A percentile compares a stretch with the other conserved stretches of the same genome.
Evolutionary conservation across 148 eudicot species (phyloP).

Genomic region (Rhododendron vialii): DNA sequence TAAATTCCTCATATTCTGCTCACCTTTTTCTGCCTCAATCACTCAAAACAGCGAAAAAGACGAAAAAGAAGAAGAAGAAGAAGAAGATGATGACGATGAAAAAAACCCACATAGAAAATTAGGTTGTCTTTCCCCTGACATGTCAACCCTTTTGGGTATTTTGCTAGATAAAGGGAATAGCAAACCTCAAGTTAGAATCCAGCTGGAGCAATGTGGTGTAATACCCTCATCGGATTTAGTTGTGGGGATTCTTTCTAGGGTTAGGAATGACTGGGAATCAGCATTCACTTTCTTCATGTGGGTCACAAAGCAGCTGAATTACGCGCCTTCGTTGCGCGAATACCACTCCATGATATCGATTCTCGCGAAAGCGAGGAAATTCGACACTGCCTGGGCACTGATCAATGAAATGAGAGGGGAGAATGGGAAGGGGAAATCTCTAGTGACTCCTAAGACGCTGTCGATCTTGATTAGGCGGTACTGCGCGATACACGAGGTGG

Average conservation of each 20-base stretch:
- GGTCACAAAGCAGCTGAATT: slow-evolving; percentile 66
- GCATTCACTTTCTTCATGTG: slow-evolving; percentile 75
- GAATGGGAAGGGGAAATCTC: slow-evolving; percentile 20
- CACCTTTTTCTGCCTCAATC: slow-evolving; percentile 14
- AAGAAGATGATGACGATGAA: slow-evolving; percentile 19
- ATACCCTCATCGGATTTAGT: slow-evolving; percentile 46
- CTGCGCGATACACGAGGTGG: slow-evolving; percentile 73
- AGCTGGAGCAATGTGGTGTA: slow-evolving; percentile 59
- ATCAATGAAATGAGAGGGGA: slow-evolving; percentile 68
- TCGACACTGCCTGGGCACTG: slow-evolving; percentile 79
- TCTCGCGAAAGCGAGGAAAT: slow-evolving; percentile 70
- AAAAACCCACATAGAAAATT: slow-evolving; percentile 11
- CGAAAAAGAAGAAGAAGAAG: slow-evolving; percentile 13
- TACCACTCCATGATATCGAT: slow-evolving; percentile 82
- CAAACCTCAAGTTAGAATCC: slow-evolving; percentile 32
- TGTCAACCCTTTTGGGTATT: slow-evolving; percentile 38
- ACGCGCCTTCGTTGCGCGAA: slow-evolving; percentile 46
- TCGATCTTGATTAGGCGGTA: slow-evolving; percentile 81
- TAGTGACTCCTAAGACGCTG: slow-evolving; percentile 61
- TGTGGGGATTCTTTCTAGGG: slow-evolving; percentile 48
- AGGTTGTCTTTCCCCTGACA: slow-evolving; percentile 26
- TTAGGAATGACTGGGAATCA: slow-evolving; percentile 74
- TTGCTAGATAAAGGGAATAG: slow-evolving; percentile 21
- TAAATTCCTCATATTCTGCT: slow-evolving; percentile 17
- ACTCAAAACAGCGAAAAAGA: neutral